Conservation (phyloP, 352 stramenopile species). For the Phytopythium mirpurense region DNA sequence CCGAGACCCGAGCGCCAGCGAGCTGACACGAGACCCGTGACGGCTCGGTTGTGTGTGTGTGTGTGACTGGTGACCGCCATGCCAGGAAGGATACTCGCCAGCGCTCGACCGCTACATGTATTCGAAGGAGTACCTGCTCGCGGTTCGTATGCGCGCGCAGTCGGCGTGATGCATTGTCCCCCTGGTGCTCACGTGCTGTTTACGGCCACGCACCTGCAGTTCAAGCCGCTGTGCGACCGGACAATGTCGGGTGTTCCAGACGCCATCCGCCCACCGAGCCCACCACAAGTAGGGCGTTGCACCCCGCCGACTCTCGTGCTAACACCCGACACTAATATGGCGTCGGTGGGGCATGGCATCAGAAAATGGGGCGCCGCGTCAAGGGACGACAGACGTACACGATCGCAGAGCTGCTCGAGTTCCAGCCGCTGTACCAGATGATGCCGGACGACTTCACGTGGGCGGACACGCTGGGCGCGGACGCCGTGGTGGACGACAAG, state of each 20-base stretch:
- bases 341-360: not conserved
- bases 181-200: constrained; percentile 2
- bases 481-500: constrained; percentile 40
- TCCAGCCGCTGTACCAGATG: constrained; percentile 64
- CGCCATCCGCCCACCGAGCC: constrained; percentile 33
- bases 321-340: constrained; percentile 1
- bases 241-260: constrained; percentile 34
- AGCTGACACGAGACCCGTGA: not conserved
- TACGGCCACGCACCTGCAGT: constrained; percentile 30
- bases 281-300: constrained; percentile 25
- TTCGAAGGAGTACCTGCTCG: constrained; percentile 55
- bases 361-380: constrained; percentile 37
- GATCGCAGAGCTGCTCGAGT: constrained; percentile 63
- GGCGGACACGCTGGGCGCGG: constrained; percentile 52
- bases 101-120: constrained; percentile 44
- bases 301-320: not conserved
- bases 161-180: not conserved
- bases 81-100: constrained; percentile 25
- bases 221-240: constrained; percentile 45
- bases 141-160: constrained; percentile 26
- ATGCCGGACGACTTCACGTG: constrained; percentile 59
- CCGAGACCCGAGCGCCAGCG: not conserved
- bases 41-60: not conserved
- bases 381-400: constrained; percentile 58
- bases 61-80: constrained; percentile 2